These are phyloP conservation scores for Leccinum sublutescens DNA, from an alignment of 768 basidiomycete genomes.

Conservation along the genomic window DNA sequence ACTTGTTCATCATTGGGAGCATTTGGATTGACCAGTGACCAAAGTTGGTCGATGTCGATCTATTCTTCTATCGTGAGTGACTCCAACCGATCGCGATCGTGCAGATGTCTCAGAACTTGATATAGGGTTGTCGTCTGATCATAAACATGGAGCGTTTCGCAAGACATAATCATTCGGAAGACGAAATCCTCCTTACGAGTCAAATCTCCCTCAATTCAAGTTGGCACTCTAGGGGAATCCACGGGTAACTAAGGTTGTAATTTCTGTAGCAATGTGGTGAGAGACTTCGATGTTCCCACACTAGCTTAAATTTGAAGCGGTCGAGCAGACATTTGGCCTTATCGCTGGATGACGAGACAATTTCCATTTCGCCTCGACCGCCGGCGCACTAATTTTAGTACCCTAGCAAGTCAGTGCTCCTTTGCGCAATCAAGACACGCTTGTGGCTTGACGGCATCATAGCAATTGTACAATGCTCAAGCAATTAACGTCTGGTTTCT, in stretches of 20 bases:
- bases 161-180: not conserved
- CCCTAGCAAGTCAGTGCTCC: constrained; percentile 69
- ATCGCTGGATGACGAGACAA: constrained; percentile 45
- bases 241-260: not conserved
- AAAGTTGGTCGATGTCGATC: constrained; percentile 19
- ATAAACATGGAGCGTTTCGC: constrained; percentile 24
- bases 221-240: not conserved
- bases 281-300: not conserved
- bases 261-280: not conserved
- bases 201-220: constrained; percentile 4
- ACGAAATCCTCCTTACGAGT: constrained; percentile 11
- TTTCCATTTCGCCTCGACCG: not conserved
- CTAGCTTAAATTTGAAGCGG: constrained; percentile 39
- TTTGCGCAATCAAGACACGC: constrained; percentile 80
- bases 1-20: not conserved
- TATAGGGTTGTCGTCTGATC: constrained; percentile 25
- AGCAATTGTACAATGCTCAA: constrained; percentile 71
- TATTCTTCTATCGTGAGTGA: constrained; percentile 19
- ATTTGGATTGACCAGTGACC: constrained; percentile 1
- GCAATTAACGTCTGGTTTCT: constrained; percentile 64
- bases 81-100: not conserved
- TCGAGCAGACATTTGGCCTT: constrained; percentile 93
- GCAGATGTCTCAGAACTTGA: not conserved
- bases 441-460: constrained; percentile 97
- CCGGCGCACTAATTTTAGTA: not conserved